These are phyloP conservation scores for Mollisiaceae sp. DNA, from an alignment of 2,329 filamentous ascomycete species.

Conservation along the genomic window DNA sequence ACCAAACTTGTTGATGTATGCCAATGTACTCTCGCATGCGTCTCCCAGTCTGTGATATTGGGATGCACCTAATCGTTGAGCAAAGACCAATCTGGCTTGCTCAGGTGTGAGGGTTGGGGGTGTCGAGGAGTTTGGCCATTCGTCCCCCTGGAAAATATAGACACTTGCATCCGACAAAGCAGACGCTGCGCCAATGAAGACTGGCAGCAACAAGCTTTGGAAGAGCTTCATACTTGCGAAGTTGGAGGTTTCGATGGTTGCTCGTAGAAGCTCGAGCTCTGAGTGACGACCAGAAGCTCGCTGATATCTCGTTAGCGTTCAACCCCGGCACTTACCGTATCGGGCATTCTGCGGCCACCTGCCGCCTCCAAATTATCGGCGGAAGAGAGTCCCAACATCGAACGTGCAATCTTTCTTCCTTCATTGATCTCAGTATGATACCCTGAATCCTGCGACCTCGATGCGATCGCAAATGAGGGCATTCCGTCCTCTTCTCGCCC, in stretches of 20 bases:
- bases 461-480: conserved; percentile 3
- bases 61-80: conserved; percentile 58
- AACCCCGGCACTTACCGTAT: conserved; percentile 2
- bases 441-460: not conserved
- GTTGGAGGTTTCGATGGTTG: conserved; percentile 26
- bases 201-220: conserved; percentile 46
- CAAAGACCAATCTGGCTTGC: conserved; percentile 59
- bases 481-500: conserved; percentile 4
- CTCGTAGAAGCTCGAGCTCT: conserved; percentile 30
- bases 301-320: conserved; percentile 14
- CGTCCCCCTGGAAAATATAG: conserved; percentile 51
- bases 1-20: conserved; percentile 65
- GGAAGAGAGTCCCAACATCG: not conserved
- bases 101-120: conserved; percentile 53
- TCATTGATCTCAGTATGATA: not conserved
- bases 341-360: not conserved
- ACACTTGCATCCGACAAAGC: conserved; percentile 52
- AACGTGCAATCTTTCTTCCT: conserved; percentile 4
- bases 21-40: conserved; percentile 48
- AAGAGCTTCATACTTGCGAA: conserved; percentile 47
- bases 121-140: conserved; percentile 48
- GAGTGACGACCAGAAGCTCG: conserved; percentile 28
- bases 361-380: conserved; percentile 17
- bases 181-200: conserved; percentile 45
- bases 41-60: conserved; percentile 52